Evolutionary conservation across 225 moss, liverwort and hornwort species (phyloP), one percentile per base, ranked within the genome.

Genomic region (Bryoerythrophyllum caledonicum): DNA sequence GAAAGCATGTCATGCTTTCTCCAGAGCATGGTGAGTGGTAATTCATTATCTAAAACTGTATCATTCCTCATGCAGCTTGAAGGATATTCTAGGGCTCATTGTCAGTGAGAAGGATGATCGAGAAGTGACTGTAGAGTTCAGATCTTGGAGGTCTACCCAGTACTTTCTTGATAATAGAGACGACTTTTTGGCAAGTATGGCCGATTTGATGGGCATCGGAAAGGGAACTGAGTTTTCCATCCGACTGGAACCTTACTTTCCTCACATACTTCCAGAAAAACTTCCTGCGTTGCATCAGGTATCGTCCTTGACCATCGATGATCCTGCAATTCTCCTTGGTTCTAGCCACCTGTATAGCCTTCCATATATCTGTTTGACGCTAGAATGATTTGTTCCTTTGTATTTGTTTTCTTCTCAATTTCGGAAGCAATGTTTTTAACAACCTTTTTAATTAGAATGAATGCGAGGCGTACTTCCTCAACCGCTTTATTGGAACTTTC

Each of bases 141-240:
- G 93, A 80, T 85, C 97, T 80, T 99, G 97, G 97, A 91, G 97
- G 73, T 66, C 93, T 77, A 99, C 93, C 19, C 91, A 87, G 60
- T 99, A 99, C 76, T 85, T 88, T 76, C 73, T 99, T 62, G 91
- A 89, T 70, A 86, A 87, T 23, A 95, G 91, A 85, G 93, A 99
- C 65, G 84, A 95, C 73, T 95, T 99, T 71, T 86, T 95, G 78
- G 93, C 97, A 16, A 95, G 89, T 81, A 82, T 99, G 80, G 86
- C 91, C 60, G 88, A 89, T 73, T 75, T 99, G 49, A 91, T 99
- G 91, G 89, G 91, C 71, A 79, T 70, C 48, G 88, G 86, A 62
- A 99, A 85, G 87, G 91, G 88, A 35, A 78, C 84, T 37, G 89
- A 89, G 82, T 99, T 99, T 72, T 90, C 91, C 67, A 89, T 99